Evolutionary conservation across 345 rosid genomes (phyloP), one percentile per base, ranked within the genome.

Genomic region (Eutrema yunnanense): DNA sequence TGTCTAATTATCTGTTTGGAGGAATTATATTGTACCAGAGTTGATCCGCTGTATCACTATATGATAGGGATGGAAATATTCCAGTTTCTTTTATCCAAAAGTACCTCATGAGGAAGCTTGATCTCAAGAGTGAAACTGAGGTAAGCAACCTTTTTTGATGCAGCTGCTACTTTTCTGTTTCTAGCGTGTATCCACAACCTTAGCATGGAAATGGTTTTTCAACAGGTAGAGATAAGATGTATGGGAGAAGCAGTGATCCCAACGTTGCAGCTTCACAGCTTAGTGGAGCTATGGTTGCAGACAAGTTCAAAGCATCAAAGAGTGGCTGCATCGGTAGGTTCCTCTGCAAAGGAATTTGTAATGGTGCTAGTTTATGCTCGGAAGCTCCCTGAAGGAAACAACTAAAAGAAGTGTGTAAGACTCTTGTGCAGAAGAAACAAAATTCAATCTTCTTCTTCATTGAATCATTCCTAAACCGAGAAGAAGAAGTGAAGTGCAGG

Each of bases 311-410:
- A 85, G 22, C 71, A 92, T 11, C 82, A 88, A 43, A 82, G 85
- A 66, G 80, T 90, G 6, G 46, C 83, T 5, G 87, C 90, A 27
- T 72, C 82, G 0, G 78, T 90, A 13, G 99, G 99, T 58, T 86
- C 96, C 6, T 87, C 98, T 0, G 99, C 98, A 0, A 92, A 88
- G 86, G 99, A 95, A 46, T 95, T 84, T 62, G 84, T 95, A 10
- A 92, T 95, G 99, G 96, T 88, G 66, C 79, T 95, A 55, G 85
- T 83, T 8, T 95, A 95, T 70, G 79, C 86, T 57, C 86, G 94
- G 48, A 92, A 85, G 80, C 65, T 46, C 54, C 80, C 79, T 9
- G 70, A 75, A 59, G 29, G 42, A 64, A 77, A 71, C 68, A 71
- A 77, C 63, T 65, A 29, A 71, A 29, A 57, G 32, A 63, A 63